Conservation (phyloP, 345 rosid genomes). For the Euphorbia pulcherrima region DNA sequence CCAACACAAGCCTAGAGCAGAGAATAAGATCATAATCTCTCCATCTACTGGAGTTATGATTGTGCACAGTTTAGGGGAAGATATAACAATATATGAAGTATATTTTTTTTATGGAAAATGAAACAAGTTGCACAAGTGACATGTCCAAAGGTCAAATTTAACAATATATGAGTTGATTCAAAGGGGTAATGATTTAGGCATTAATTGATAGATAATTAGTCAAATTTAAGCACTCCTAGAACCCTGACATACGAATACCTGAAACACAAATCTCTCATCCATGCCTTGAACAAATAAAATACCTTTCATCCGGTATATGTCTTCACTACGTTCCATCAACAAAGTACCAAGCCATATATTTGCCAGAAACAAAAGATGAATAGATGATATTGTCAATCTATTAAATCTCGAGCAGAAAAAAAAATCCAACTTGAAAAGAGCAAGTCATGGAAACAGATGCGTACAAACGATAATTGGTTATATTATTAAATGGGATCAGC, state of each 20-base stretch:
- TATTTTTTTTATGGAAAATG: too few relatives aligned
- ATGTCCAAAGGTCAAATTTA: too few relatives aligned
- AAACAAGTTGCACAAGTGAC: too few relatives aligned
- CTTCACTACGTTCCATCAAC: slow-evolving; percentile 78
- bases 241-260: slow-evolving; percentile 50
- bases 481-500: background rate
- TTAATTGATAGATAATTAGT: background rate
- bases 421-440: background rate
- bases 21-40: background rate
- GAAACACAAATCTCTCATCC: slow-evolving; percentile 88
- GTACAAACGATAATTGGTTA: background rate
- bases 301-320: slow-evolving; percentile 96
- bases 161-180: background rate
- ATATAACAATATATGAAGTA: too few relatives aligned
- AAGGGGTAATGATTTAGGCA: background rate
- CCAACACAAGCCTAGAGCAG: too few relatives aligned
- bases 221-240: background rate
- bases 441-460: background rate
- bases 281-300: slow-evolving; percentile 73
- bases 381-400: background rate
- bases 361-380: slow-evolving; percentile 50
- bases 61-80: background rate
- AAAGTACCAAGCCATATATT: slow-evolving; percentile 93
- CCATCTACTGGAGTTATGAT: background rate
- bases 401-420: background rate